These are phyloP conservation scores for Thraustochytrium striatum DNA, from an alignment of 352 stramenopile genomes.

Conservation along the genomic window DNA sequence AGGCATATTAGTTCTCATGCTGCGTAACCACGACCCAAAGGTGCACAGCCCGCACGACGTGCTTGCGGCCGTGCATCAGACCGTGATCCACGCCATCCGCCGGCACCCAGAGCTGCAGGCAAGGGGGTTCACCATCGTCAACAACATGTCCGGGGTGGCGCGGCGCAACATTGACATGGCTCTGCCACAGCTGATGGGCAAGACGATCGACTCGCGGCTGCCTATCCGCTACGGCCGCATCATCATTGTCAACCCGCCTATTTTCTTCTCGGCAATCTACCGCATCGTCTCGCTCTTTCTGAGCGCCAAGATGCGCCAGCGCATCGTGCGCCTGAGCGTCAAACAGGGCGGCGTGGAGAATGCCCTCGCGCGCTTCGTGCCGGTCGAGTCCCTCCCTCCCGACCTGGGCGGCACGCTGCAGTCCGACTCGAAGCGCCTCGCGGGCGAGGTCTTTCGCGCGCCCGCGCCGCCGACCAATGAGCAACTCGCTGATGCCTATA, in stretches of 20 bases:
- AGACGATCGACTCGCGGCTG: slow-evolving; percentile 37
- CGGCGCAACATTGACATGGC: slow-evolving; percentile 19
- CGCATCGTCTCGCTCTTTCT: slow-evolving; percentile 25
- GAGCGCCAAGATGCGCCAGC: slow-evolving; percentile 38
- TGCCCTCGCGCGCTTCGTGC: neutral
- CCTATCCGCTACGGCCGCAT: slow-evolving; percentile 31
- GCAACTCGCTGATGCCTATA: neutral
- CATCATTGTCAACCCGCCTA: slow-evolving; percentile 33
- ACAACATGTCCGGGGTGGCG: slow-evolving; percentile 22
- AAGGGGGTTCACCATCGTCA: slow-evolving; percentile 25
- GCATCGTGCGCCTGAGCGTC: neutral
- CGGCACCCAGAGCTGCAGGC: slow-evolving; percentile 19
- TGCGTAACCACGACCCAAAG: slow-evolving; percentile 25
- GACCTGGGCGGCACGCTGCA: neutral
- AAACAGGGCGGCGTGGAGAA: neutral
- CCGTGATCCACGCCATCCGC: slow-evolving; percentile 20
- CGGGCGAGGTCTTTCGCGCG: neutral
- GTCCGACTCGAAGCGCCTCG: neutral
- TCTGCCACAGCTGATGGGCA: slow-evolving; percentile 25
- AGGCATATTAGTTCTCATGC: neutral
- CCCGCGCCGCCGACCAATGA: neutral
- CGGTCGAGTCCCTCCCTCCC: neutral
- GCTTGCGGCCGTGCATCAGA: slow-evolving; percentile 10
- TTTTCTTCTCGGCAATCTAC: slow-evolving; percentile 31
- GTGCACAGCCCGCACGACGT: neutral